Evolutionary conservation across 2,329 filamentous ascomycete species (phyloP), one percentile per base, ranked within the genome.

Genomic region (Aspergillus sp.): DNA sequence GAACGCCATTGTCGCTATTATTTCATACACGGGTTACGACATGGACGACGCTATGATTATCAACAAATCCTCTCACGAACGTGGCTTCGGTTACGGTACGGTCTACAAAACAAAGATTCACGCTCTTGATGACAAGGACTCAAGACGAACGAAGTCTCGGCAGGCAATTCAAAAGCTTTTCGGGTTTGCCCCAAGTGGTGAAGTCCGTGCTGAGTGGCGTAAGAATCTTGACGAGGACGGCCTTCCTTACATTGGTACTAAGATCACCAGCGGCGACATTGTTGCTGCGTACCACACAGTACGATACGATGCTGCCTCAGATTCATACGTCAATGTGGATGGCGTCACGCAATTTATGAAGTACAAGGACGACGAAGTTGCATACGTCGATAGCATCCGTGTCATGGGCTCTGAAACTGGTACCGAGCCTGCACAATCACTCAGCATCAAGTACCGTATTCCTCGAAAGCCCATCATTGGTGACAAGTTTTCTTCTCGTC

Each of bases 21-120:
- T 99, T 63, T 97, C 93, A 0, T 99, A 99, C 75, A 98, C 93
- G 2, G 95, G 93, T 52, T 99, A 98, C 78, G 95, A 99, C 82
- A 99, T 99, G 95, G 95, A 99, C 82, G 95, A 99, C 78, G 95
- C 95, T 73, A 98, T 98, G 93, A 98, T 99, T 72, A 82, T 99
- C 72, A 98, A 98, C 82, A 98, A 98, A 75, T 96, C 92, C 19
- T 88, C 93, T 3, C 91, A 97, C 75, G 95, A 99, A 76, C 87
- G 95, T 66, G 95, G 95, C 14, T 98, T 99, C 70, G 93, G 92
- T 39, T 87, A 98, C 70, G 95, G 95, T 55, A 96, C 93, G 5
- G 92, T 99, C 67, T 99, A 97, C 83, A 99, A 99, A 80, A 96
- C 92, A 8, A 96, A 98, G 78, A 90, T 96, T 70, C 87, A 95